phyloP scores from a whole-genome alignment of 768 basidiomycete genomes.

The Panaeolus papilionaceus region DNA sequence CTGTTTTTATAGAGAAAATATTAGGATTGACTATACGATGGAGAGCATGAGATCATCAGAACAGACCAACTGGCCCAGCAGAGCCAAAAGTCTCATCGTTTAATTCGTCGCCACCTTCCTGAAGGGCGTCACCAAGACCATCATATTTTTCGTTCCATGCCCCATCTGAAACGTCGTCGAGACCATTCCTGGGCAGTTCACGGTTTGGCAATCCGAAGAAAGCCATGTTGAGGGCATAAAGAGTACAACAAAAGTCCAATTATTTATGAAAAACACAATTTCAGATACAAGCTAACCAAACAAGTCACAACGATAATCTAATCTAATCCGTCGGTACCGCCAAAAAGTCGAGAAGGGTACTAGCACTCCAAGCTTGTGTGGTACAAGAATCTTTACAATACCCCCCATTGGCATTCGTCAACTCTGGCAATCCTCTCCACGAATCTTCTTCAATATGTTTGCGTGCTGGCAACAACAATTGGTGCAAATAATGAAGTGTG shows the following conservation, averaged over 20 bases:
- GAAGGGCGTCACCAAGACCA: conserved; percentile 85
- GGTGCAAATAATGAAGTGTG: conserved; percentile 84
- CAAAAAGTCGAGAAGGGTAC: conserved; percentile 89
- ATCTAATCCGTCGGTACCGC: conserved; percentile 64
- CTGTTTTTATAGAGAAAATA: conserved; percentile 43
- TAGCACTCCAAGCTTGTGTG: conserved; percentile 97
- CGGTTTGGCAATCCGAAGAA: conserved; percentile 86
- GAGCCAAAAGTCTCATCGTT: conserved; percentile 98
- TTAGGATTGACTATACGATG: conserved; percentile 3
- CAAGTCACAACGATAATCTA: conserved; percentile 34
- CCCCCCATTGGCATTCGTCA: conserved; percentile 85
- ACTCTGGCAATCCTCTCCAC: conserved; percentile 95
- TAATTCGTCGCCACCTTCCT: conserved; percentile 90
- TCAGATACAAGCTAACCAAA: conserved; percentile 25
- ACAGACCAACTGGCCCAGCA: conserved; percentile 72
- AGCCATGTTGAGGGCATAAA: conserved; percentile 61
- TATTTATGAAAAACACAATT: conserved; percentile 22
- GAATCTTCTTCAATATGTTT: conserved; percentile 78
- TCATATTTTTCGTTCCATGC: conserved; percentile 95
- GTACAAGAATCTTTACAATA: conserved; percentile 89
- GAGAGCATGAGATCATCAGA: conserved; percentile 12
- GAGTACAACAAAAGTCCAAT: conserved; percentile 25
- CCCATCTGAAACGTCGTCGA: conserved; percentile 79
- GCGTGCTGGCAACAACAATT: conserved; percentile 71
- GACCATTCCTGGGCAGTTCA: conserved; percentile 59